Conservation (phyloP, 345 rosid species). For the Psidium friedrichsthalianum region DNA sequence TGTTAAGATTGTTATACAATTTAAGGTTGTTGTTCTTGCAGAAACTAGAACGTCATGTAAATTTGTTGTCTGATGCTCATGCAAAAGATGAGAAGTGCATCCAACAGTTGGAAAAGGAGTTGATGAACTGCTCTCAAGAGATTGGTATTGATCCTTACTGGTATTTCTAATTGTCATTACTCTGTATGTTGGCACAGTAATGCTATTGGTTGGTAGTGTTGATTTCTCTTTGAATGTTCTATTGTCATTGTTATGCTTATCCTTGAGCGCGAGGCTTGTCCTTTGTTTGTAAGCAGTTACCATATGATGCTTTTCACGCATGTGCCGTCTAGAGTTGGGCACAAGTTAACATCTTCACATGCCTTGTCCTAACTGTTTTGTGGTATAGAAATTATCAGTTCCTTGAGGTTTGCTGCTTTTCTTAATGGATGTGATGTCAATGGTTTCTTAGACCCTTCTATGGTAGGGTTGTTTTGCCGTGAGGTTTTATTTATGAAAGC, state of each 20-base stretch:
- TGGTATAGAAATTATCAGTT: neutral
- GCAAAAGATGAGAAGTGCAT: conserved; percentile 42
- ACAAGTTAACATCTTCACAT: neutral
- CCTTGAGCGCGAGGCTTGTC: too few relatives aligned
- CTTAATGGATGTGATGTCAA: neutral
- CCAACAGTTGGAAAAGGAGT: conserved; percentile 56
- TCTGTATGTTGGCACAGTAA: too few relatives aligned
- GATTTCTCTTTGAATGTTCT: neutral
- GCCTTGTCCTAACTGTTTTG: neutral
- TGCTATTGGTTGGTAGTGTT: too few relatives aligned
- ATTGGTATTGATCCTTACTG: conserved; percentile 42
- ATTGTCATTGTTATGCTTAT: too few relatives aligned
- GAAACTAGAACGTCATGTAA: conserved; percentile 49
- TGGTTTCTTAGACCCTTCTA: neutral
- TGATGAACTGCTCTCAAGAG: conserved; percentile 66
- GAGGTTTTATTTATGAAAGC: too few relatives aligned
- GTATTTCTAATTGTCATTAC: too few relatives aligned
- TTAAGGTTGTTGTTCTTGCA: conserved; percentile 14
- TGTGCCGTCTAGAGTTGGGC: neutral
- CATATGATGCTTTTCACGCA: neutral
- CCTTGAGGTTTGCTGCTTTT: neutral
- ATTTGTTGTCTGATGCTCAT: conserved; percentile 52
- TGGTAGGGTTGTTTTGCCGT: too few relatives aligned
- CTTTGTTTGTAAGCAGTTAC: neutral
- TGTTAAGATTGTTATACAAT: neutral